A percentile compares a stretch with the other conserved stretches of the same genome.
Conservation (phyloP, 2,329 filamentous ascomycete genomes). For the Colletotrichum sojae region DNA sequence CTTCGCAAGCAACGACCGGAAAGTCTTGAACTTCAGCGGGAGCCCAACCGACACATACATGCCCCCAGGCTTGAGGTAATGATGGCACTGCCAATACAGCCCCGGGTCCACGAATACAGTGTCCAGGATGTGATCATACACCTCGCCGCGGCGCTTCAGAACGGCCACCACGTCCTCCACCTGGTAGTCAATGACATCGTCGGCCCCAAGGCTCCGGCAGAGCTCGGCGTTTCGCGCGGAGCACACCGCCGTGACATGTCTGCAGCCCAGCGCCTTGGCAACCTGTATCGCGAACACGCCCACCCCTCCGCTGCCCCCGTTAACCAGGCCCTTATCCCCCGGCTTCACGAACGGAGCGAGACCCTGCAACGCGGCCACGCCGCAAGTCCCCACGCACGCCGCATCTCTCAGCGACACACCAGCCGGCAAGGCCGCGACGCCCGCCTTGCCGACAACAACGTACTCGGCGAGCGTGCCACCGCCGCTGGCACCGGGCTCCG, state of each 20-base stretch:
- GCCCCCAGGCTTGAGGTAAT: constrained; percentile 63
- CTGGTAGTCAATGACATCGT: constrained; percentile 54
- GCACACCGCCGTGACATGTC: constrained; percentile 51
- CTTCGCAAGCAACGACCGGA: constrained; percentile 44
- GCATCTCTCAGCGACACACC: constrained; percentile 46
- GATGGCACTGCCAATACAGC: constrained; percentile 64
- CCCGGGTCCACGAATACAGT: constrained; percentile 53
- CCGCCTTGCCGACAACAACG: constrained; percentile 49
- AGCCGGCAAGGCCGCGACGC: constrained; percentile 55
- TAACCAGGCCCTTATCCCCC: constrained; percentile 62
- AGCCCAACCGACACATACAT: constrained; percentile 67
- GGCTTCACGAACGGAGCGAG: constrained; percentile 49
- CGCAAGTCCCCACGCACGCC: constrained; percentile 44
- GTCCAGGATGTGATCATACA: constrained; percentile 47
- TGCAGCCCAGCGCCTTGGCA: constrained; percentile 49
- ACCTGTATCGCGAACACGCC: constrained; percentile 56
- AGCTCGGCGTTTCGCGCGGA: constrained; percentile 51
- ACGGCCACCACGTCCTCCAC: constrained; percentile 33
- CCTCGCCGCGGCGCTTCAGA: constrained; percentile 35
- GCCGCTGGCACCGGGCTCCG: constrained; percentile 42
- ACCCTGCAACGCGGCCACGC: constrained; percentile 43
- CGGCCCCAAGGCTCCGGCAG: constrained; percentile 51
- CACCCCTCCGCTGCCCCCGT: constrained; percentile 56
- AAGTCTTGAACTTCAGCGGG: constrained; percentile 46
- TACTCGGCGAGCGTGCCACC: constrained; percentile 61